Percentiles rank a stretch among this genome's conserved stretches.
Conservation (phyloP, 495 filamentous ascomycete species). For the Podospora anserina region DNA sequence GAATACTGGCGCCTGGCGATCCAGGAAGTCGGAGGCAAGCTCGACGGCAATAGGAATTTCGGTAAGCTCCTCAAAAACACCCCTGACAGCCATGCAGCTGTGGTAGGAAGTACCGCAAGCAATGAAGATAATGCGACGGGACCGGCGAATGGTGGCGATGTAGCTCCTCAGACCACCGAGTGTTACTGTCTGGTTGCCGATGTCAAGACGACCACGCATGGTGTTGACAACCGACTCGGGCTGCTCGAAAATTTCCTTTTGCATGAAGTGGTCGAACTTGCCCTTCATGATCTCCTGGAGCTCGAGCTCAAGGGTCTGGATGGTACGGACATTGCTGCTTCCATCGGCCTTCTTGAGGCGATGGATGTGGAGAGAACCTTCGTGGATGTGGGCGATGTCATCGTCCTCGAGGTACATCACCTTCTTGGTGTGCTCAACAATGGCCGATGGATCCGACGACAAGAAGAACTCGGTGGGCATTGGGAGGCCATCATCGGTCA, state of each 20-base stretch:
- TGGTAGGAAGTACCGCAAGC: constrained; percentile 97
- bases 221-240: constrained; percentile 99
- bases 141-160: constrained; percentile 92
- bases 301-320: constrained; percentile 97
- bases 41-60: constrained; percentile 98
- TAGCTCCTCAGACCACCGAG: constrained; percentile 94
- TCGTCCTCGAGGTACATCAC: constrained; percentile 99
- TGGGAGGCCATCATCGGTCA: constrained; percentile 94
- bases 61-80: constrained; percentile 94
- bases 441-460: constrained; percentile 95
- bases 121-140: constrained; percentile 95
- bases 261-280: constrained; percentile 99
- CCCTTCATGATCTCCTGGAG: constrained; percentile 99
- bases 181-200: constrained; percentile 87
- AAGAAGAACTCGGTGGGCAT: constrained; percentile 99
- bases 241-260: constrained; percentile 99
- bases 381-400: constrained; percentile 98
- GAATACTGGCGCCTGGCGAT: constrained; percentile 97
- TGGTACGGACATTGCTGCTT: constrained; percentile 90
- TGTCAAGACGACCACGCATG: constrained; percentile 96
- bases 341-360: constrained; percentile 95
- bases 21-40: constrained; percentile 95
- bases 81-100: constrained; percentile 98
- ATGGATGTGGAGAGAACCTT: constrained; percentile 98
- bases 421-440: constrained; percentile 99